Conservation (phyloP, 2,329 filamentous ascomycete species). For the Colletotrichum sansevieriae region DNA sequence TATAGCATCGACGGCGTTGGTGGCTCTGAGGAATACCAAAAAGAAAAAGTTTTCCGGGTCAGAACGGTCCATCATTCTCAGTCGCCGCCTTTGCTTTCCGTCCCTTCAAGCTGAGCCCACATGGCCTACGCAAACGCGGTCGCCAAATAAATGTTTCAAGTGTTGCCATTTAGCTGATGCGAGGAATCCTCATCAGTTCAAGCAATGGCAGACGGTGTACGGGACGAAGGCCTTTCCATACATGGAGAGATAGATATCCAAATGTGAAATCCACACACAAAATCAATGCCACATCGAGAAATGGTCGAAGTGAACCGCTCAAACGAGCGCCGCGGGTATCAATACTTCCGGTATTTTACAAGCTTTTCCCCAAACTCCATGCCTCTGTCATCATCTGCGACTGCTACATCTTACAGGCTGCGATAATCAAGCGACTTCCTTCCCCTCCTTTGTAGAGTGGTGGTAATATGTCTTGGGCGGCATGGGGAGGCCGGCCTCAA, state of each 20-base stretch:
- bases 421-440: slow-evolving; percentile 28
- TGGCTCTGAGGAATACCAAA: slow-evolving; percentile 42
- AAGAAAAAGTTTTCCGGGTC: slow-evolving; percentile 36
- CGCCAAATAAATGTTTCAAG: neutral
- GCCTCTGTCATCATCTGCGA: neutral
- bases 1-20: slow-evolving; percentile 42
- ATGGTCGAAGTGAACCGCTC: slow-evolving; percentile 18
- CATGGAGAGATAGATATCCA: slow-evolving; percentile 16
- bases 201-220: slow-evolving; percentile 1
- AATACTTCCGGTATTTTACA: slow-evolving; percentile 24
- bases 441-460: slow-evolving; percentile 46
- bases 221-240: slow-evolving; percentile 1
- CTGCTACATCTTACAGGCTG: neutral
- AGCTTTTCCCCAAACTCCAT: neutral
- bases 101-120: neutral
- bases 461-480: slow-evolving; percentile 59
- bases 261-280: slow-evolving; percentile 19
- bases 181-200: neutral
- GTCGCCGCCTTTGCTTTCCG: slow-evolving; percentile 35
- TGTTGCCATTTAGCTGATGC: neutral
- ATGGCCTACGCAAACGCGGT: neutral
- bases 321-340: slow-evolving; percentile 41
- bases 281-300: neutral
- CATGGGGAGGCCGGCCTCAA: slow-evolving; percentile 61
- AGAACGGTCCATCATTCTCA: slow-evolving; percentile 36